These are phyloP conservation scores for carrot (Daucus carota) DNA, from an alignment of 129 eudicot genomes.

Conservation along the genomic window DH1_v3.0 NC_030382.2:53316501-53317000, in stretches of 20 bases:
- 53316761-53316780: constrained; percentile 82
- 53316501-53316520: constrained; percentile 94
- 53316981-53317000: constrained; percentile 74
- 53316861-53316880: constrained; percentile 81
- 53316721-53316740: constrained; percentile 63
- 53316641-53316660: constrained; percentile 95
- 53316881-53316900: constrained; percentile 86
- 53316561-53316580: constrained; percentile 89
- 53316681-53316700: constrained; percentile 73
- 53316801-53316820: constrained; percentile 88
- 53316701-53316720: constrained; percentile 90
- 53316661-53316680: constrained; percentile 85
- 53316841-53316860: constrained; percentile 91
- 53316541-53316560: constrained; percentile 88
- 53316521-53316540: constrained; percentile 98
- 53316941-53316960: constrained; percentile 98
- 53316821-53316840: constrained; percentile 91
- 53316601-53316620: constrained; percentile 90
- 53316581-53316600: constrained; percentile 99
- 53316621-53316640: constrained; percentile 91
- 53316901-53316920: constrained; percentile 87
- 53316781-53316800: constrained; percentile 86
- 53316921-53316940: constrained; percentile 84
- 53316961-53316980: constrained; percentile 91
- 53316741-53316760: constrained; percentile 93